Percentiles rank a stretch among this genome's conserved stretches.
Conservation (phyloP, 2,329 filamentous ascomycete species). For the Colletotrichum sp. region DNA sequence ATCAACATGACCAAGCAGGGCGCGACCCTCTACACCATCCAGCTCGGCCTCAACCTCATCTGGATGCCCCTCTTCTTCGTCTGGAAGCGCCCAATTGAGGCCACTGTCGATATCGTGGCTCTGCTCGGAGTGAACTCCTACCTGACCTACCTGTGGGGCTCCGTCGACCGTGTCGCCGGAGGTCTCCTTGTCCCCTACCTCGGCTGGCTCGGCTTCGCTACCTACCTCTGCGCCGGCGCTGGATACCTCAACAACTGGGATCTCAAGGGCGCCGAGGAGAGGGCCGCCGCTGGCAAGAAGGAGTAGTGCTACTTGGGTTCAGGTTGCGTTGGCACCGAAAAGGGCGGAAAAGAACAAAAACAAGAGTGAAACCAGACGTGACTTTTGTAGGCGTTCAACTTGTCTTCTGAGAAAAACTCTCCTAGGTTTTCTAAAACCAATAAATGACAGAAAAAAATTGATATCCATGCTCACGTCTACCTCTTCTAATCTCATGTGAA, state of each 20-base stretch:
- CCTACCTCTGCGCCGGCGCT: conserved; percentile 77
- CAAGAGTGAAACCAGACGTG: neutral
- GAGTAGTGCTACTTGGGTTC: conserved; percentile 18
- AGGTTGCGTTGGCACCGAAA: neutral
- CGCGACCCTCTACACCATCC: conserved; percentile 82
- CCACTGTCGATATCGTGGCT: conserved; percentile 75
- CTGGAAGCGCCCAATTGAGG: conserved; percentile 73
- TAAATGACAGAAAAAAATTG: neutral
- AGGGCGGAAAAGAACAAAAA: neutral
- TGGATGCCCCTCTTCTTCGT: conserved; percentile 96
- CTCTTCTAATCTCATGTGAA: neutral
- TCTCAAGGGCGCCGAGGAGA: conserved; percentile 35
- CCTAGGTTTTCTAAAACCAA: neutral
- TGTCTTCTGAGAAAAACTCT: neutral
- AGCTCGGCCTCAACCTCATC: conserved; percentile 82
- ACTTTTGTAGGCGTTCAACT: neutral
- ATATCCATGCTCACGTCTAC: neutral
- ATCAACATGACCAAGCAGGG: conserved; percentile 67
- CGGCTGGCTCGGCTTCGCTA: conserved; percentile 86
- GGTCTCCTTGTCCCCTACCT: conserved; percentile 83
- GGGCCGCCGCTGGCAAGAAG: conserved; percentile 25
- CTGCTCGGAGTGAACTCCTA: conserved; percentile 76
- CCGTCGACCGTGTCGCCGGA: conserved; percentile 74
- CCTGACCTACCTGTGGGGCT: conserved; percentile 76
- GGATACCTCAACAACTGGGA: conserved; percentile 75